Evolutionary conservation across 1,139 yeast species (phyloP).

Genomic region (Yamadazyma kanchanaburiensis): DNA sequence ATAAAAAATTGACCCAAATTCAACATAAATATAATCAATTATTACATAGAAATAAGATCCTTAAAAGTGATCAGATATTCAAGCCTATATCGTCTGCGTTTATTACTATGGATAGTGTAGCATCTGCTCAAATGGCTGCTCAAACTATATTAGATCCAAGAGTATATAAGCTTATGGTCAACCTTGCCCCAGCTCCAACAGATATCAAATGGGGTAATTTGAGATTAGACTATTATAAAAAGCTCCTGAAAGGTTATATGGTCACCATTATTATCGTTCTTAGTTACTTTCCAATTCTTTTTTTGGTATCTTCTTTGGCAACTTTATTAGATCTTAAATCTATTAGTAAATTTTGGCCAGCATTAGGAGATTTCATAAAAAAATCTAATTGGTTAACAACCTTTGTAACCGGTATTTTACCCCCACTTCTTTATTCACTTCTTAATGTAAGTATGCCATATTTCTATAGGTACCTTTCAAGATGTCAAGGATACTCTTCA

Average conservation of each 20-base stretch:
- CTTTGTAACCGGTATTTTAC: constrained; percentile 69
- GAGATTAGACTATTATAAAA: constrained; percentile 54
- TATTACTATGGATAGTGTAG: constrained; percentile 80
- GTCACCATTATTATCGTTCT: constrained; percentile 62
- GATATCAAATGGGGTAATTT: constrained; percentile 78
- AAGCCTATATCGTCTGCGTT: constrained; percentile 64
- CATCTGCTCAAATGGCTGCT: constrained; percentile 84
- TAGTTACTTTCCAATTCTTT: constrained; percentile 59
- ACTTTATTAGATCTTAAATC: constrained; percentile 70
- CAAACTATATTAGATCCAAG: constrained; percentile 79
- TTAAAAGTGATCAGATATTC: constrained; percentile 26
- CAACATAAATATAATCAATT: constrained; percentile 24
- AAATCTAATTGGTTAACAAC: constrained; percentile 67
- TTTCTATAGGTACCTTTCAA: constrained; percentile 62
- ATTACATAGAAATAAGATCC: constrained; percentile 11
- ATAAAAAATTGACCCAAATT: constrained; percentile 24
- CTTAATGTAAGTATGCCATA: constrained; percentile 68
- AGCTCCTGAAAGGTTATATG: constrained; percentile 53
- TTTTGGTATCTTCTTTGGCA: constrained; percentile 72
- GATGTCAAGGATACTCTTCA: constrained; percentile 68
- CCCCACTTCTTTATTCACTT: constrained; percentile 70
- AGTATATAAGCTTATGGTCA: constrained; percentile 66
- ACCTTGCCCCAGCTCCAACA: constrained; percentile 77
- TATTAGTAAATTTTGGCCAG: constrained; percentile 71
- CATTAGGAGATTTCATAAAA: constrained; percentile 56